A percentile compares a stretch with the other conserved stretches of the same genome.
Evolutionary conservation across 352 stramenopile genomes (phyloP).

Genomic region (Globisporangium paroecandrum): DNA sequence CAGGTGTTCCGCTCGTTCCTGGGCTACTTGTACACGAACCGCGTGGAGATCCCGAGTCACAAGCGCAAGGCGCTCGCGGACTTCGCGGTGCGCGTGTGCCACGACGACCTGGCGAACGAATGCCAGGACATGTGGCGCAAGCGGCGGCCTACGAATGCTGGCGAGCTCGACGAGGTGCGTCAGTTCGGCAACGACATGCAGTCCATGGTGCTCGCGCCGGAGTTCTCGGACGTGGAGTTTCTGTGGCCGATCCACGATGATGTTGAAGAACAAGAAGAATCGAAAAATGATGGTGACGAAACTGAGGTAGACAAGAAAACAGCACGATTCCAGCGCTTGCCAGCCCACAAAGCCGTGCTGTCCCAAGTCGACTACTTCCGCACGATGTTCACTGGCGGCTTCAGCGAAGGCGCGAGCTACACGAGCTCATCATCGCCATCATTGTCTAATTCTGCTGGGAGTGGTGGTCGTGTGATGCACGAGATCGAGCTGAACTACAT

Average conservation of each 20-base stretch:
- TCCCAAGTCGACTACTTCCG: slow-evolving; percentile 80
- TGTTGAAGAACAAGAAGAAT: slow-evolving; percentile 20
- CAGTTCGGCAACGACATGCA: slow-evolving; percentile 62
- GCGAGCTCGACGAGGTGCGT: slow-evolving; percentile 23
- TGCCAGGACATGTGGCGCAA: slow-evolving; percentile 63
- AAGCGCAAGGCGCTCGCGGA: slow-evolving; percentile 50
- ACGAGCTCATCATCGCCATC: slow-evolving; percentile 3
- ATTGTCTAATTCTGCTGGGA: background rate
- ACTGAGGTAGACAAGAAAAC: background rate
- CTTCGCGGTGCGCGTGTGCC: slow-evolving; percentile 54
- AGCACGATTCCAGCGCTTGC: slow-evolving; percentile 33
- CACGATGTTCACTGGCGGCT: slow-evolving; percentile 79
- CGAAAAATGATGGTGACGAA: slow-evolving; percentile 1
- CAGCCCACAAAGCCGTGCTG: slow-evolving; percentile 69
- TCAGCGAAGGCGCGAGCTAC: slow-evolving; percentile 52
- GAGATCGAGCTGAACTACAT: slow-evolving; percentile 69
- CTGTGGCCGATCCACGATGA: slow-evolving; percentile 51
- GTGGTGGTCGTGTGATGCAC: slow-evolving; percentile 21
- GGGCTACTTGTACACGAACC: slow-evolving; percentile 67
- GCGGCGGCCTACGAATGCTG: slow-evolving; percentile 10
- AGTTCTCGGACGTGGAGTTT: slow-evolving; percentile 70
- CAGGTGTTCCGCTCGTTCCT: slow-evolving; percentile 67
- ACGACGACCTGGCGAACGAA: slow-evolving; percentile 39
- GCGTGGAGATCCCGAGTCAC: slow-evolving; percentile 56
- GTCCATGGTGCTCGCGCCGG: slow-evolving; percentile 33